A percentile compares a stretch with the other conserved stretches of the same genome.
phyloP scores from a whole-genome alignment of 2,329 filamentous ascomycete species.

The Triangularia setosa region DNA sequence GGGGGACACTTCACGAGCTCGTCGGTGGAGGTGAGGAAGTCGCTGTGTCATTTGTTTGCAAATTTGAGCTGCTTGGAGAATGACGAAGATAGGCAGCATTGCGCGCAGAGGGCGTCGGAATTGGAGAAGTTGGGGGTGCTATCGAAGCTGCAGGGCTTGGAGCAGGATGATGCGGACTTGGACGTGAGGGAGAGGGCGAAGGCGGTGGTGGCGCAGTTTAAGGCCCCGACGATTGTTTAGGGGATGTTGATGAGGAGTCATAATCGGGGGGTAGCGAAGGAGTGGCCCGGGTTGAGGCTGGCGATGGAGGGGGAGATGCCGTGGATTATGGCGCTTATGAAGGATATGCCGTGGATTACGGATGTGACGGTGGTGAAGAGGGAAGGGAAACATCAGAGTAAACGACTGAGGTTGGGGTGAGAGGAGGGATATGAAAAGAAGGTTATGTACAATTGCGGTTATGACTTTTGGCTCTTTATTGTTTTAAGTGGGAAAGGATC shows the following conservation, averaged over 20 bases:
- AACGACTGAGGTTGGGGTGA: too few relatives aligned
- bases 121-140: constrained; percentile 70
- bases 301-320: too few relatives aligned
- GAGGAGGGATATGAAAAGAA: too few relatives aligned
- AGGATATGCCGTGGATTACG: too few relatives aligned
- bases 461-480: too few relatives aligned
- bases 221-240: constrained; percentile 27
- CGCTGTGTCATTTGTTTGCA: constrained; percentile 77
- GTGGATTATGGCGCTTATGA: too few relatives aligned
- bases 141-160: constrained; percentile 58
- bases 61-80: constrained; percentile 86
- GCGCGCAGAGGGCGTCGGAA: constrained; percentile 62
- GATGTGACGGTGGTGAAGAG: too few relatives aligned
- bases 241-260: neutral
- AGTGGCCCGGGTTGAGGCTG: neutral
- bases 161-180: constrained; percentile 65
- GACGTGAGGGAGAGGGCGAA: constrained; percentile 84
- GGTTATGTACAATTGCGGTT: too few relatives aligned
- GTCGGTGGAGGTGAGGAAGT: constrained; percentile 68
- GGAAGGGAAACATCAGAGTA: too few relatives aligned
- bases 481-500: too few relatives aligned
- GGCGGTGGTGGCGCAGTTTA: constrained; percentile 71
- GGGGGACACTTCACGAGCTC: constrained; percentile 70
- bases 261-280: neutral
- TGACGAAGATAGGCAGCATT: constrained; percentile 59